Base-by-base conservation (phyloP, 2,329 filamentous ascomycete genomes). In the Neonectria hederae region DNA sequence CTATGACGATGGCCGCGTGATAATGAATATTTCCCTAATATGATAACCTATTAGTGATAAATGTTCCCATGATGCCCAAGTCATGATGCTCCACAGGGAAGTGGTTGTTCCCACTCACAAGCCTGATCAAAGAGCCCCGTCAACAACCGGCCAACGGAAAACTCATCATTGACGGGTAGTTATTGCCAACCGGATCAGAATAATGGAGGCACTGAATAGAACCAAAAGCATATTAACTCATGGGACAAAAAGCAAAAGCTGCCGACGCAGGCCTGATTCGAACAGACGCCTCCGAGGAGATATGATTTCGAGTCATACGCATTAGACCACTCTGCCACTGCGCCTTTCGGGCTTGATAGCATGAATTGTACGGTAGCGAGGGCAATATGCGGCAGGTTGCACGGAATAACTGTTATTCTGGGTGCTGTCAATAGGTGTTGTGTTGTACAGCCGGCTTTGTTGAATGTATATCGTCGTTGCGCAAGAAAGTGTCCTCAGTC, bases 291-390 rank as follows among this genome's bases (percentile, higher is more conserved):
- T 51, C 48, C 48, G 48, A 51, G n/a, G 48, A 51, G 48, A 51
- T 51, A 51, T 51, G 48, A 51, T 51, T 51, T 51, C 48, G 48
- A 51, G 48, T 51, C 48, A 51, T 51, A 51, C 48, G 48, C 48
- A 51, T 51, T 51, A 51, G 48, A 51, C 48, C 48, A 51, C 48
- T 51, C 48, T 51, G 48, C 48, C 48, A 51, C 48, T 51, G n/a
- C 48, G 48, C 28, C 48, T 51, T 21, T 21, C 4, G 28, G n/a
- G 48, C 11, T 32, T 51, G 48, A 35, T 51, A 30, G 19, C 26
- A 30, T 51, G 19, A 32, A 21, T 4, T 11, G 0, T 1, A 4
- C 11, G 10, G 11, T 32, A 35, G 38, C 38, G 38, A 42, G 8
- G 9, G n/a, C 38, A 21, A 42, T 42, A 42, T 42, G 38, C n/a